A percentile compares a stretch with the other conserved stretches of the same genome.
These are phyloP conservation scores for Daucus carota DNA, from an alignment of 129 eudicot genomes.

Conservation along the genomic window DH1_v3.0 NC_030383.2:51194501-51195000, in stretches of 20 bases:
- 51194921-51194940: background rate
- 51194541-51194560: too few relatives aligned
- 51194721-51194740: background rate
- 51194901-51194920: background rate
- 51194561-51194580: too few relatives aligned
- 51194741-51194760: background rate
- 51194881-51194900: background rate
- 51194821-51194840: background rate
- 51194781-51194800: conserved; percentile 10
- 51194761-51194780: background rate
- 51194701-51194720: background rate
- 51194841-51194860: background rate
- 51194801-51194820: conserved; percentile 8
- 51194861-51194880: background rate
- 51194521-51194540: too few relatives aligned
- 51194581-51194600: background rate
- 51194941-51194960: background rate
- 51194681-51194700: background rate
- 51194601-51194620: background rate
- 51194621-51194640: background rate
- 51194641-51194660: background rate
- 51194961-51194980: background rate
- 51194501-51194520: too few relatives aligned
- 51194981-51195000: background rate
- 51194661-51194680: background rate